These are phyloP conservation scores for Epichloe coenophiala DNA, from an alignment of 2,329 filamentous ascomycete species.

Conservation along the genomic window DNA sequence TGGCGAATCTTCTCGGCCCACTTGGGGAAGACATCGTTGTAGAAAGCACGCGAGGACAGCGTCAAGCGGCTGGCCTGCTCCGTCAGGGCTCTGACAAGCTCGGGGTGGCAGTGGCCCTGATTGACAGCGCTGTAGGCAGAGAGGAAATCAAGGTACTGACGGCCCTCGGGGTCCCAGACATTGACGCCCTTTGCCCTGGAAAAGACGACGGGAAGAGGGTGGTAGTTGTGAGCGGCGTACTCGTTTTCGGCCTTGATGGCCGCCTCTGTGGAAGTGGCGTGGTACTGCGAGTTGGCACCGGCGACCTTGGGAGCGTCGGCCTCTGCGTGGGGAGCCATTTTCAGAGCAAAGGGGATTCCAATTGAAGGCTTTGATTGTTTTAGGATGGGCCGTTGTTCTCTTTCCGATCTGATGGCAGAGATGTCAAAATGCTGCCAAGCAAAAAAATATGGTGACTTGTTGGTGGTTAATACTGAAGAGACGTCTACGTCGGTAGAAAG, in stretches of 20 bases:
- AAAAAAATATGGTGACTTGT: background rate
- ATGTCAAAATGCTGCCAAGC: background rate
- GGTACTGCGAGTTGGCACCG: slow-evolving; percentile 35
- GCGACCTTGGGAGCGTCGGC: slow-evolving; percentile 16
- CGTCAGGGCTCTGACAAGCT: slow-evolving; percentile 77
- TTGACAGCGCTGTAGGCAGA: slow-evolving; percentile 97
- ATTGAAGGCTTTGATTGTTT: background rate
- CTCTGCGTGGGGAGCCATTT: slow-evolving; percentile 49
- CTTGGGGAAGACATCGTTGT: slow-evolving; percentile 95
- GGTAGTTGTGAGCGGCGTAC: slow-evolving; percentile 96
- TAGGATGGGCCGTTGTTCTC: background rate
- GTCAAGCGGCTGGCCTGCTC: slow-evolving; percentile 85
- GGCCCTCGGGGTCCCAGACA: slow-evolving; percentile 95
- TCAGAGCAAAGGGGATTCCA: slow-evolving; percentile 5
- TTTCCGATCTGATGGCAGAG: background rate
- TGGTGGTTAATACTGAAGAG: background rate
- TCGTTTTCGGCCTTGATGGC: slow-evolving; percentile 73
- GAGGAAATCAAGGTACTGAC: slow-evolving; percentile 92
- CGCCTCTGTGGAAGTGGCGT: slow-evolving; percentile 62
- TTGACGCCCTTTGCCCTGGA: slow-evolving; percentile 69
- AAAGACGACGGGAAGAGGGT: slow-evolving; percentile 91
- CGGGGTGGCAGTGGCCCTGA: slow-evolving; percentile 95
- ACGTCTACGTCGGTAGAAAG: background rate
- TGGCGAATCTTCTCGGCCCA: slow-evolving; percentile 86
- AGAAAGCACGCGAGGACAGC: slow-evolving; percentile 85